phyloP scores from a whole-genome alignment of 1,139 yeast genomes.

The Arxiozyma telluris region DNA sequence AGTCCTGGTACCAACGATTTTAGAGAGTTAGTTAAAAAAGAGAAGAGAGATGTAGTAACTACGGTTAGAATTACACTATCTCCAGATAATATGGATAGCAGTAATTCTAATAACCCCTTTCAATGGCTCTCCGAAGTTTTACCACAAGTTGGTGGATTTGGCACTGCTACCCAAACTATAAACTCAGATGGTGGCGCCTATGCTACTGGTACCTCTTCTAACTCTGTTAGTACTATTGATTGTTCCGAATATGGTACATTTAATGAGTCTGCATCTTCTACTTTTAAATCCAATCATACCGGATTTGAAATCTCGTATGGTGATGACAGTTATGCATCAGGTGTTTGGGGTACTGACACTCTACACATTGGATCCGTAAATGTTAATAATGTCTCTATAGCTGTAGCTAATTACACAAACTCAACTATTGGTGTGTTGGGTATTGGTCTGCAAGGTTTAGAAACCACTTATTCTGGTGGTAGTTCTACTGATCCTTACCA shows the following conservation, averaged over 20 bases:
- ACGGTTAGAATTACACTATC: background rate
- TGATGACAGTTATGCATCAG: conserved; percentile 48
- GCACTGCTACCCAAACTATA: background rate
- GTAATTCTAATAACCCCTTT: background rate
- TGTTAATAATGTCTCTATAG: conserved; percentile 44
- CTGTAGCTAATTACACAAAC: conserved; percentile 47
- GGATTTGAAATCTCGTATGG: conserved; percentile 46
- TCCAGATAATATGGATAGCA: background rate
- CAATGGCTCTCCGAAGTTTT: background rate
- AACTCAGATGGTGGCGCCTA: background rate
- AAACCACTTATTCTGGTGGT: conserved; percentile 35
- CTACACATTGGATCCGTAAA: conserved; percentile 34
- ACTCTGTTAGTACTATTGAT: conserved; percentile 23
- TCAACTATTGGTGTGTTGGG: conserved; percentile 54
- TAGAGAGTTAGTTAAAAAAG: background rate
- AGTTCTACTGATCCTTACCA: conserved; percentile 4
- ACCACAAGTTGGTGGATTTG: background rate
- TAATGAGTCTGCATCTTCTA: conserved; percentile 37
- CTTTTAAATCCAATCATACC: conserved; percentile 41
- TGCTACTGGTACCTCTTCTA: conserved; percentile 2
- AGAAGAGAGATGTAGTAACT: background rate
- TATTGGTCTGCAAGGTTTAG: conserved; percentile 48
- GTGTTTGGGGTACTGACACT: conserved; percentile 51
- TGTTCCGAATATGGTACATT: conserved; percentile 36
- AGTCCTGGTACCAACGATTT: conserved; percentile 14